Conservation (phyloP, 2,329 filamentous ascomycete genomes). For the Magnaporthiopsis incrustans region DNA sequence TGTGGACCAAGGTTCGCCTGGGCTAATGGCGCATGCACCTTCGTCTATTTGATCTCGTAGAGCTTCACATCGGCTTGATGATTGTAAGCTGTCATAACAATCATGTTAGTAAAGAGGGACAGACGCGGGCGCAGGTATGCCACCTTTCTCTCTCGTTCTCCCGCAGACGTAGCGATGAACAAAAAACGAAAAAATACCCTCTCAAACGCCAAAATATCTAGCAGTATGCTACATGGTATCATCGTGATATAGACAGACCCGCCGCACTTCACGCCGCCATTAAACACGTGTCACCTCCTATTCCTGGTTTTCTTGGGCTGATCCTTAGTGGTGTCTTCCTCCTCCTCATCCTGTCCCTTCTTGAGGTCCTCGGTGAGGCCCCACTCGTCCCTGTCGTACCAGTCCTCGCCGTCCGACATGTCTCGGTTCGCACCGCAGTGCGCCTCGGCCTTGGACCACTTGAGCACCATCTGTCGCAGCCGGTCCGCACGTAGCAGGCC, state of each 20-base stretch:
- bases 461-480: constrained; percentile 61
- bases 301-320: constrained; percentile 54
- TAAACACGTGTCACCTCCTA: constrained; percentile 30
- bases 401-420: constrained; percentile 84
- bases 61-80: not conserved
- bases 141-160: no score
- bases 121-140: no score
- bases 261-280: not conserved
- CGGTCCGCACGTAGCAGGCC: constrained; percentile 67
- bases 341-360: constrained; percentile 76
- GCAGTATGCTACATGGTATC: constrained; percentile 8
- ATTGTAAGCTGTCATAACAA: no score
- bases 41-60: not conserved
- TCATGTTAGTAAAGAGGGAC: no score
- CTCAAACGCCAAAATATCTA: constrained; percentile 1
- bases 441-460: constrained; percentile 71
- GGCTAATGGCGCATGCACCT: constrained; percentile 21
- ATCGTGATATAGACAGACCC: constrained; percentile 3
- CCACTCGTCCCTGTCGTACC: constrained; percentile 81
- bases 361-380: constrained; percentile 64
- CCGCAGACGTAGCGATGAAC: no score
- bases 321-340: constrained; percentile 54
- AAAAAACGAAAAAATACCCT: not conserved
- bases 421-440: constrained; percentile 59
- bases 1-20: constrained; percentile 45